Evolutionary conservation across 2,329 filamentous ascomycete species (phyloP).

Genomic region (Ilyonectria mors-panacis): DNA sequence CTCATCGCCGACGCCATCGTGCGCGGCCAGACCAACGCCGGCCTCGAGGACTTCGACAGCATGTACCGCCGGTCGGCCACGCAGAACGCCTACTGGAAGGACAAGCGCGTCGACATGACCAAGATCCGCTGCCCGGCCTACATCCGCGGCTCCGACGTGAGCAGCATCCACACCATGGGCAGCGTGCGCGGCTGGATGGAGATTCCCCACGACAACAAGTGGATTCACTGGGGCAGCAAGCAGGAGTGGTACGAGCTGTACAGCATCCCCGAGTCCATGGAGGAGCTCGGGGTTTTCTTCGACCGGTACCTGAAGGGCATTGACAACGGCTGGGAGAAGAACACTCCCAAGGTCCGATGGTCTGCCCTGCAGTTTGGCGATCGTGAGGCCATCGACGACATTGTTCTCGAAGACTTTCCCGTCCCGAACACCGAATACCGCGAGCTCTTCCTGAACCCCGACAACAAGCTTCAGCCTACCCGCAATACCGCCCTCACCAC

Average conservation of each 20-base stretch:
- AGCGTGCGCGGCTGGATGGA: conserved; percentile 41
- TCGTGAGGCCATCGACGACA: conserved; percentile 32
- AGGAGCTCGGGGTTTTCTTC: conserved; percentile 34
- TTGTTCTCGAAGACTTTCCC: conserved; percentile 24
- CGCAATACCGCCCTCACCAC: background rate
- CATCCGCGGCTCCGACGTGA: conserved; percentile 39
- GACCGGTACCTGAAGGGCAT: conserved; percentile 40
- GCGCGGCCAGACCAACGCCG: conserved; percentile 7
- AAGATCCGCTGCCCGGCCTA: conserved; percentile 39
- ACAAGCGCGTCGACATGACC: conserved; percentile 31
- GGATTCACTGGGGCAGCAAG: conserved; percentile 39
- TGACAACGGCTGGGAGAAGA: conserved; percentile 40
- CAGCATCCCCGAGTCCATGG: conserved; percentile 14
- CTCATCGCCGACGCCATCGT: conserved; percentile 21
- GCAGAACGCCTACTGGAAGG: conserved; percentile 25
- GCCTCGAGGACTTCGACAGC: conserved; percentile 17
- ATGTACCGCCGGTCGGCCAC: conserved; percentile 21
- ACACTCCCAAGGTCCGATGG: conserved; percentile 39
- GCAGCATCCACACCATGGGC: conserved; percentile 45
- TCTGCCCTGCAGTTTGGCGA: conserved; percentile 40
- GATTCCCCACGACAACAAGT: conserved; percentile 37
- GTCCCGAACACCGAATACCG: conserved; percentile 20
- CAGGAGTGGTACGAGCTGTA: conserved; percentile 42
- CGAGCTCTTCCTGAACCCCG: conserved; percentile 16
- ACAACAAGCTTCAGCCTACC: background rate